A percentile compares a stretch with the other conserved stretches of the same genome.
phyloP scores from a whole-genome alignment of 2,329 filamentous ascomycete species.

The Coniochaeta prunicola region DNA sequence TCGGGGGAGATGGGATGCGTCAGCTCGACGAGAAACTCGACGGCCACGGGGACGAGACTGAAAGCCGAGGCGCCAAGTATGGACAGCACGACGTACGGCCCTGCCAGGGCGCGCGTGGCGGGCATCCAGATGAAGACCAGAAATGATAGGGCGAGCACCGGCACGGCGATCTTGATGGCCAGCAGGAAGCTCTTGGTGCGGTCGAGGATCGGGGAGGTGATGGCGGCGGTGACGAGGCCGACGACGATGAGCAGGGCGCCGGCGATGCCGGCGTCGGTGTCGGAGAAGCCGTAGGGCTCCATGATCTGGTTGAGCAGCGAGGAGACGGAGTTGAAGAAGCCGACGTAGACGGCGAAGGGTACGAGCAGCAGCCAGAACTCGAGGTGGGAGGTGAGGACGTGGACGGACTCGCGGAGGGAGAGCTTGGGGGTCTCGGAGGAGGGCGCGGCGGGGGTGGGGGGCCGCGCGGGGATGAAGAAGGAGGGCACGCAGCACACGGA shows the following conservation, averaged over 20 bases:
- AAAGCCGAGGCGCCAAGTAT: constrained; percentile 76
- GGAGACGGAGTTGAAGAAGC: constrained; percentile 88
- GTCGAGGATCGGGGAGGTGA: constrained; percentile 77
- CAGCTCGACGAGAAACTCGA: constrained; percentile 83
- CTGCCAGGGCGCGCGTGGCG: constrained; percentile 43
- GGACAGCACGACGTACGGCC: constrained; percentile 68
- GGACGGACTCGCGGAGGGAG: constrained; percentile 40
- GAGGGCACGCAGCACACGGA: constrained; percentile 64
- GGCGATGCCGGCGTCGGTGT: constrained; percentile 81
- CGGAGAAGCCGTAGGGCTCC: constrained; percentile 73
- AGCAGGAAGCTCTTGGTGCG: constrained; percentile 72
- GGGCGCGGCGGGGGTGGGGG: constrained; percentile 70
- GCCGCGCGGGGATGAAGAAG: constrained; percentile 70
- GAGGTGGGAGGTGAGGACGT: constrained; percentile 48
- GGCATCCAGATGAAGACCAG: constrained; percentile 79
- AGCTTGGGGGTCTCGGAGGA: constrained; percentile 55
- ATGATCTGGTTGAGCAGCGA: constrained; percentile 87
- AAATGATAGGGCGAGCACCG: constrained; percentile 66
- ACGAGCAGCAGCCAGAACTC: constrained; percentile 77
- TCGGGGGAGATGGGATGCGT: constrained; percentile 83
- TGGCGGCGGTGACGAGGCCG: constrained; percentile 69
- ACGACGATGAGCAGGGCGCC: constrained; percentile 86
- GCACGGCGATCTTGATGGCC: constrained; percentile 66
- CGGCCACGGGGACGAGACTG: constrained; percentile 69
- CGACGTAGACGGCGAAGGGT: constrained; percentile 80